Conservation (phyloP, 2,329 filamentous ascomycete species). For the Teratosphaeria epicoccoides region DNA sequence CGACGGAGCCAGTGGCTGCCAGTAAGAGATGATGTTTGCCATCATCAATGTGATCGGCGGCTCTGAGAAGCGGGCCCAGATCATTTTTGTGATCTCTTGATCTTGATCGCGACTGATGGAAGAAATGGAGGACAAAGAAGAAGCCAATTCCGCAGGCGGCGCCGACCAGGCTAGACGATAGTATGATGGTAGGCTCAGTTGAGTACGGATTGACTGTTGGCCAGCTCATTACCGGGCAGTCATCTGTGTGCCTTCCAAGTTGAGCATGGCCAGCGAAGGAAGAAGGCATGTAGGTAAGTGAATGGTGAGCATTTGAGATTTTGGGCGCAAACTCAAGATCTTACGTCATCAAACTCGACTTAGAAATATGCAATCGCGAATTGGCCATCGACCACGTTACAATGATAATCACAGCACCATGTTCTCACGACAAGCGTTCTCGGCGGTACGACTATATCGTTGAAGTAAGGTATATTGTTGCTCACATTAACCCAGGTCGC, state of each 20-base stretch:
- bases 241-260: background rate
- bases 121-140: background rate
- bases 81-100: background rate
- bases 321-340: background rate
- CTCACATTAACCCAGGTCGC: too few relatives aligned
- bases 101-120: background rate
- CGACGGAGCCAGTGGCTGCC: conserved; percentile 63
- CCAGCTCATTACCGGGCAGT: background rate
- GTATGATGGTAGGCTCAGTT: background rate
- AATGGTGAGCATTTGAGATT: background rate
- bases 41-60: conserved; percentile 34
- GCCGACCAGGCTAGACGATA: background rate
- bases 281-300: background rate
- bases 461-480: too few relatives aligned
- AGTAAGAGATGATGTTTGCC: conserved; percentile 53
- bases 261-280: background rate
- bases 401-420: conserved; percentile 10
- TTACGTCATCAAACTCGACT: background rate
- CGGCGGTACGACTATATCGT: too few relatives aligned
- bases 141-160: background rate
- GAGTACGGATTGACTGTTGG: background rate
- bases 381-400: background rate
- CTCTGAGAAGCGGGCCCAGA: conserved; percentile 14
- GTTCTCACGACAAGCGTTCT: conserved; percentile 22
- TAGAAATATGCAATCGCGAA: background rate